Evolutionary conservation across 1,284 basidiomycete species (phyloP).

Genomic region (Trichosporon asahii): DNA sequence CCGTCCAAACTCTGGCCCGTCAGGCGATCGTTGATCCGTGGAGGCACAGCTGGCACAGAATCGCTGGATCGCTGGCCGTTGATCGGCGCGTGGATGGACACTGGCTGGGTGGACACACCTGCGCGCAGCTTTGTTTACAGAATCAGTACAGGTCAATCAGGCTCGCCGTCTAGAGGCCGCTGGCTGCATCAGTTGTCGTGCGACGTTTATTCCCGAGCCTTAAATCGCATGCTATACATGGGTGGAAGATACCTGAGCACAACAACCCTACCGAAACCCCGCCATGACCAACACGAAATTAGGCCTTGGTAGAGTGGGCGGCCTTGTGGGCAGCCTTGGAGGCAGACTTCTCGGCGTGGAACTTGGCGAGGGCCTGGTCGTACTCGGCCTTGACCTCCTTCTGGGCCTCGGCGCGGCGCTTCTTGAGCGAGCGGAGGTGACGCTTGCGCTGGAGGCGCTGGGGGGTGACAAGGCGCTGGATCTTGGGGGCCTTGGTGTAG

Average conservation of each 20-base stretch:
- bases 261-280: constrained; percentile 10
- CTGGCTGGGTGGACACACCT: background rate
- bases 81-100: too few relatives aligned
- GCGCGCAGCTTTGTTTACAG: background rate
- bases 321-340: constrained; percentile 57
- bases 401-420: constrained; percentile 82
- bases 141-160: background rate
- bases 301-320: constrained; percentile 32
- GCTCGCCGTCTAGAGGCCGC: background rate
- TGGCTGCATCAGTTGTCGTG: background rate
- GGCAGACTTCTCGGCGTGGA: constrained; percentile 87
- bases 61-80: too few relatives aligned
- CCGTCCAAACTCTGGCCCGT: background rate
- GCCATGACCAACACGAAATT: constrained; percentile 6
- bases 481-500: constrained; percentile 87
- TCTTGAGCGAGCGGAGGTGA: constrained; percentile 85
- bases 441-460: constrained; percentile 94
- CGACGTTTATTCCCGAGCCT: background rate
- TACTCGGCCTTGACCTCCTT: constrained; percentile 93
- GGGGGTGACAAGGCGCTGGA: constrained; percentile 82
- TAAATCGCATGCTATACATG: constrained; percentile 9
- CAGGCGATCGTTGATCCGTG: background rate
- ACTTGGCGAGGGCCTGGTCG: constrained; percentile 84
- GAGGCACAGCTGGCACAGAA: too few relatives aligned
- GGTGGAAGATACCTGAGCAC: constrained; percentile 10